Percentiles rank a stretch among this genome's conserved stretches.
Conservation (phyloP, 495 filamentous ascomycete species). For the Delitschia confertaspora region DNA sequence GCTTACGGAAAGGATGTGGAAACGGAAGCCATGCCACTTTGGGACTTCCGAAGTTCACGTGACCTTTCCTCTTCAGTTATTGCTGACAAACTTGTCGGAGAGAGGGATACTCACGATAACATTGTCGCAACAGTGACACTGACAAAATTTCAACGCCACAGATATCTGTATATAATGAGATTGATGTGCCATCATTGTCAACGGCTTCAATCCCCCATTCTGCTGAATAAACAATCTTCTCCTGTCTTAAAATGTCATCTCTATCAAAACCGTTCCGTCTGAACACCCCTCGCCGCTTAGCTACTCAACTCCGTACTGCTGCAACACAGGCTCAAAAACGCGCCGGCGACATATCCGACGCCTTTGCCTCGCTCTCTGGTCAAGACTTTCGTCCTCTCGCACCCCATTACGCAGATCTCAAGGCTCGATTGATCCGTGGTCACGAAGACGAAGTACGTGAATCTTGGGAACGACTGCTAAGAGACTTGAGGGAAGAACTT, state of each 20-base stretch:
- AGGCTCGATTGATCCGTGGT: conserved; percentile 51
- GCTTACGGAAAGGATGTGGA: not conserved
- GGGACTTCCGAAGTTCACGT: conserved; percentile 2
- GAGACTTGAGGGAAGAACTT: conserved; percentile 46
- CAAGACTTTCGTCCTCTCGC: conserved; percentile 55
- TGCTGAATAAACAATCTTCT: conserved; percentile 11
- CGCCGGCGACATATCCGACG: conserved; percentile 69
- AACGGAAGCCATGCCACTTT: conserved; percentile 6
- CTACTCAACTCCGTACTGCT: conserved; percentile 16
- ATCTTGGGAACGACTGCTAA: conserved; percentile 64
- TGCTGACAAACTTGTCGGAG: too few relatives aligned
- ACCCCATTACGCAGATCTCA: conserved; percentile 67
- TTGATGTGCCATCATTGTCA: not conserved
- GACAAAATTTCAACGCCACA: too few relatives aligned
- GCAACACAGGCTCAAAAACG: conserved; percentile 30
- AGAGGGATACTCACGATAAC: too few relatives aligned
- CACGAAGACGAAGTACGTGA: conserved; percentile 52
- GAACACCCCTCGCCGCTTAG: conserved; percentile 1
- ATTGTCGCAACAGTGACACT: too few relatives aligned
- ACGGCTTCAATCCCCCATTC: not conserved
- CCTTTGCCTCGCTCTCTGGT: conserved; percentile 74
- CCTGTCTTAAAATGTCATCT: too few relatives aligned
- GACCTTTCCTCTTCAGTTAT: conserved; percentile 5
- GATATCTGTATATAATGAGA: too few relatives aligned
- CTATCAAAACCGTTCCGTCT: conserved; percentile 3